Evolutionary conservation across 148 eudicot species (phyloP), one percentile per base, ranked within the genome.

Genomic region (Simmondsia chinensis): DNA sequence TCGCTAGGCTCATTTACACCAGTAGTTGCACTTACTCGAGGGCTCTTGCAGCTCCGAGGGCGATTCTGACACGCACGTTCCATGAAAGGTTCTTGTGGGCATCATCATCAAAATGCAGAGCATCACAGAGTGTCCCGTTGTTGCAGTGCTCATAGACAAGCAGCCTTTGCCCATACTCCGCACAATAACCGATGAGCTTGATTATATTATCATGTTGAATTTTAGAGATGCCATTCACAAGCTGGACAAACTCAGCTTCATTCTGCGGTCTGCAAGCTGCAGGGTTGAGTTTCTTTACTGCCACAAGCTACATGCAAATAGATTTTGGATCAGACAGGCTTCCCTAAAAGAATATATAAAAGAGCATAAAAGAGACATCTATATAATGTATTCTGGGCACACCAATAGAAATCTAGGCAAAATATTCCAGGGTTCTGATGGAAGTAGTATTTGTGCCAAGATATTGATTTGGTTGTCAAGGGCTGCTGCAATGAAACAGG

Each of bases 21-120:
- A 13, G 11, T 19, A 13, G 22, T 15, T 17, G 28, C 46, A 69
- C 97, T 74, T 72, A 93, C 99, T 86, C 96, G 30, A 93, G 72
- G 52, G 89, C 89, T 73, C 66, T 70, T 39, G 99, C 95, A 65
- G 94, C 82, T 70, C 83, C 87, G 56, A 86, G 99, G 12, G 89
- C 96, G 41, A 93, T 53, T 46, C 56, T 77, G 52, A 75, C 63
- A 31, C 99, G 95, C 33, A 63, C 61, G 50, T 69, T 77, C 99
- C 99, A 93, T 7, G 96, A 74, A 39, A 93, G 78, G 30, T 50
- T 82, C 59, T 57, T 60, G 28, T 79, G 82, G 34, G 67, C 72
- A 57, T 74, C 89, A 47, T 82, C 86, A 39, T 85, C 89, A 4
- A 64, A 39, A 64, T 91, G 82, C 36, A 91, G 54, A 45, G 96